Evolutionary conservation across 306 rosid genomes (phyloP), one percentile per base, ranked within the genome.

Genomic region (Abrus precatorius): DNA sequence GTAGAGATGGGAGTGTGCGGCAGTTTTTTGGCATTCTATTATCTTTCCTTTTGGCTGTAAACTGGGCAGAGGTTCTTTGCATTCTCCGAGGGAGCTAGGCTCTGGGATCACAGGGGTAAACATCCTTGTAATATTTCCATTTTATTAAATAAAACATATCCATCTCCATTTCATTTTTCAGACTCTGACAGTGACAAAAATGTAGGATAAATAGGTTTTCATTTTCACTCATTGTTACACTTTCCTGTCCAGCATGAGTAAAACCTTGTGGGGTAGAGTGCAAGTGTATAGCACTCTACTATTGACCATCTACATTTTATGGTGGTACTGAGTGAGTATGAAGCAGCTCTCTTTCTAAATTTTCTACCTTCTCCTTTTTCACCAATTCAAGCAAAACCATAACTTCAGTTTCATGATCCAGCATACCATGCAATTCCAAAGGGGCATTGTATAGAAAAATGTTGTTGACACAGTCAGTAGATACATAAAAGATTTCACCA

Each of bases 341-440:
- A 41, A 67, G 57, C 2, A 2, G 38, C 8, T 68, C 11, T 59
- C 59, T 41, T 78, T 78, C 27, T 27, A 54, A 55, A 78, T 13
- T 32, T 30, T 43, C 28, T 43, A 54, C 29, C 57, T 29, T 68
- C 61, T 11, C 27, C 66, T 44, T 78, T 67, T 30, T 9, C 55
- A 44, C 68, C 82, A 54, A 56, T 78, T 41, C 36, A 66, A 55
- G 32, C 6, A 68, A 12, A 78, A 55, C 59, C 75, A 38, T 6
- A 72, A 20, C 49, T 0, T 1, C 10, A 28, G 69, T 57, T 74
- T 30, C 69, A 74, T 28, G 79, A 33, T 29, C 33, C 69, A 57
- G 14, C 69, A 74, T 29, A 43, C 3, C 57, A 59, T 5, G 30
- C 7, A 33, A 8, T 50, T 71, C 34, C n/a, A 71, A 50, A 12